phyloP scores from a whole-genome alignment of 306 rosid species.

The Adenanthera pavonina region DNA sequence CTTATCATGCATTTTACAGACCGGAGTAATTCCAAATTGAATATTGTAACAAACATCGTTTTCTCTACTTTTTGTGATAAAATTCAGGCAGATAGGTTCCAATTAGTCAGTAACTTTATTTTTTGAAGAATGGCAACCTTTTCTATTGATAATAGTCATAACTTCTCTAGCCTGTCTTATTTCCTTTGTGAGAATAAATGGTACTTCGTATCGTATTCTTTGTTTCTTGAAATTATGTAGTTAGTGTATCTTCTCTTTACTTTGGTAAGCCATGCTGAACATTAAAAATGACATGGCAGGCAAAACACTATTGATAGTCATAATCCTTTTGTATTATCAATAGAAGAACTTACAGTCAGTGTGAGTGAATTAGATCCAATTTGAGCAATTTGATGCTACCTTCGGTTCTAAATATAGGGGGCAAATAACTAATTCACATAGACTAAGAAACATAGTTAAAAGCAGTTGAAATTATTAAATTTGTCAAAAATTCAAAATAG shows the following conservation, averaged over 20 bases:
- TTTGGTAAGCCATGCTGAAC: neutral
- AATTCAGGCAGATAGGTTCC: neutral
- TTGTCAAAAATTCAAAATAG: too few relatives aligned
- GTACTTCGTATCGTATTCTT: neutral
- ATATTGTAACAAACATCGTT: neutral
- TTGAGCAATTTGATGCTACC: neutral
- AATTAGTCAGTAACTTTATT: neutral
- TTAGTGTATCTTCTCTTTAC: neutral
- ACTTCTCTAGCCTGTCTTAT: neutral
- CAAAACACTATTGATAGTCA: neutral
- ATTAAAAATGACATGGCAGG: neutral
- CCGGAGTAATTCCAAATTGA: conserved; percentile 3
- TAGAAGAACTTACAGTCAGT: neutral
- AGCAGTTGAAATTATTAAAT: too few relatives aligned
- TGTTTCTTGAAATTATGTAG: neutral
- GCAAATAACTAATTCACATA: too few relatives aligned
- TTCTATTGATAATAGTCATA: neutral
- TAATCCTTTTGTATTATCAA: neutral
- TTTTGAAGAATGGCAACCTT: neutral
- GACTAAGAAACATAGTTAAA: too few relatives aligned
- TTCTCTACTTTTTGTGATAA: neutral
- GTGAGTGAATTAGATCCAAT: neutral
- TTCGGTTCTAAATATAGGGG: too few relatives aligned
- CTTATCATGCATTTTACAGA: conserved; percentile 28
- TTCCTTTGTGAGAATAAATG: neutral